A percentile compares a stretch with the other conserved stretches of the same genome.
Evolutionary conservation across 163 green algal genomes (phyloP).

Genomic region (Botryococcus braunii): DNA sequence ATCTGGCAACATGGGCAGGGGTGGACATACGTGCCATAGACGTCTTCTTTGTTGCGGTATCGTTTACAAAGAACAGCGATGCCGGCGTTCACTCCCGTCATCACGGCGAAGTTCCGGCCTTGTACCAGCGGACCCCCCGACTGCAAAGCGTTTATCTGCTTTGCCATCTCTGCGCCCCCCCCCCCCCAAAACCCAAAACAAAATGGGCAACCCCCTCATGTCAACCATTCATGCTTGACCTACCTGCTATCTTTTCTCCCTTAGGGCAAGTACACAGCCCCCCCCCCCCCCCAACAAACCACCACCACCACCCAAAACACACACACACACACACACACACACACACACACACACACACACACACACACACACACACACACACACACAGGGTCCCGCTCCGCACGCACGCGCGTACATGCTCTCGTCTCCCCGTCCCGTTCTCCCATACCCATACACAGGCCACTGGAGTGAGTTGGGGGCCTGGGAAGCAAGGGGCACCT

Average conservation of each 20-base stretch:
- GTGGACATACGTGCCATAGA: slow-evolving; percentile 61
- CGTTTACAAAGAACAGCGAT: slow-evolving; percentile 71
- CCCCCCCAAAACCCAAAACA: background rate
- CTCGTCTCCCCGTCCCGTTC: too few species aligned
- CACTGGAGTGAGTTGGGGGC: background rate
- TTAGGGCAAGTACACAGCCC: background rate
- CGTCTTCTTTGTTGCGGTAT: slow-evolving; percentile 71
- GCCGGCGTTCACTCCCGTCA: slow-evolving; percentile 85
- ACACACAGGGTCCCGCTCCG: background rate
- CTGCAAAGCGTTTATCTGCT: slow-evolving; percentile 44
- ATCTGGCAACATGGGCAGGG: too few species aligned
- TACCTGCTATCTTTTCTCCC: background rate
- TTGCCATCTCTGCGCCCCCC: slow-evolving; percentile 25
- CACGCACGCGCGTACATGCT: background rate
- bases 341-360: background rate
- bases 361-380: background rate
- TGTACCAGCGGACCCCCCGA: slow-evolving; percentile 49
- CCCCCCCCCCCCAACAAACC: background rate
- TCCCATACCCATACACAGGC: background rate
- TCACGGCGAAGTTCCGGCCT: slow-evolving; percentile 88
- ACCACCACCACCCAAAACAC: background rate
- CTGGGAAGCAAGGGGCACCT: background rate
- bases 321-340: background rate
- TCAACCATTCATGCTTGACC: background rate
- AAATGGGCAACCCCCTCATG: background rate